Evolutionary conservation across 371 early-diverging fungal species (phyloP), one percentile per base, ranked within the genome.

Genomic region (Nematocida parisii): DNA sequence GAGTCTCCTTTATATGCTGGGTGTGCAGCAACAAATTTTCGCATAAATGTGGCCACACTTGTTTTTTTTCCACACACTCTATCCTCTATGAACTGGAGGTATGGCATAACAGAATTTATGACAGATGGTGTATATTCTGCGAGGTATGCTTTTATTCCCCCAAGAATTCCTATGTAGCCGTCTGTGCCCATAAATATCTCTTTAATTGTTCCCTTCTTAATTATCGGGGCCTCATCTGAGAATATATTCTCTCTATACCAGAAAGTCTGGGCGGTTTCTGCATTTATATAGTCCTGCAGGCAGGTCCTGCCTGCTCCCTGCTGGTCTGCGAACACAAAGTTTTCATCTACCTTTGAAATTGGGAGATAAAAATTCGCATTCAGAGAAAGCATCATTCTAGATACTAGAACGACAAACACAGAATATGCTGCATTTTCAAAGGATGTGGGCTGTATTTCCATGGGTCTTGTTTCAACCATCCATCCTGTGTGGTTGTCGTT

Each of bases 401-500:
- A 92, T 52, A 96, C 86, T 18, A 98, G 88, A 42, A 94, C 92
- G 47, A 93, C 91, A 87, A 98, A 96, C 56, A 94, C 90, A 11
- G 94, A 89, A 85, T 92, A 95, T 4, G 96, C 97, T 1, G 97
- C 93, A 85, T 96, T 96, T 84, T 96, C 98, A 87, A 93, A 94
- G 81, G 95, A 95, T 0, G 95, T 95, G 27, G 95, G 85, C 86
- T 98, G 98, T 61, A 94, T 90, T 85, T 98, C 98, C 93, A 96
- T 94, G 66, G 94, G 90, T 45, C 98, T 90, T 87, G 96, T 94
- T 87, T 98, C 98, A 45, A 98, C 94, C 61, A 96, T 90, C 98
- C 98, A 98, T 73, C 94, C 93, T 47, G 85, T 66, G 5, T 90
- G n/a, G 22, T 89, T 47, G 90, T 90, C 62, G 90, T 57, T 5